Evolutionary conservation across 176 grass and related monocot genomes (phyloP), one percentile per base, ranked within the genome.

Genomic region (Oryza nivara): DNA sequence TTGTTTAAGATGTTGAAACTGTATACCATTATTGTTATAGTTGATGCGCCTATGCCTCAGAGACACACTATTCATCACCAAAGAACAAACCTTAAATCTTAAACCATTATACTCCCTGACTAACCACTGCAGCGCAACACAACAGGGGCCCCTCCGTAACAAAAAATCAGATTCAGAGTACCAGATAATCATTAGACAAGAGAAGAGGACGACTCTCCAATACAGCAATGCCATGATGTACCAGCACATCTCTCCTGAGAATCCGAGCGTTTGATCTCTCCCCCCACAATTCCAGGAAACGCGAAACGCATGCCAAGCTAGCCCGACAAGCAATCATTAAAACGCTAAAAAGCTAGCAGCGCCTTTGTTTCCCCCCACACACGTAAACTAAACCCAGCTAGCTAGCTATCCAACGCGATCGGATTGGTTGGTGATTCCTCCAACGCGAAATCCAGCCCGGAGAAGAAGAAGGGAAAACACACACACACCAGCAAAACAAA

Each of bases 241-340:
- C 1, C 20, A 49, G 15, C 16, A 54, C n/a, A 68, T 75, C 72
- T 84, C 54, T 75, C 14, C 64, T 36, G 12, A 67, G 58, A 71
- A 73, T 43, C 1, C 63, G 49, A 82, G 76, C 58, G 36, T 73
- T 54, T 48, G 52, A 78, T 26, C 74, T 26, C 74, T 63, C 11
- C 13, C 52, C 32, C 32, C 7, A 23, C 30, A 35, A 51, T 30
- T 22, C 32, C 63, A 78, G 11, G 16, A 73, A 72, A 40, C 12
- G 45, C 58, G 74, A 67, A 66, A 45, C 32, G 70, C 80, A 69
- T 28, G 43, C 35, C 80, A 83, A 54, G 52, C 76, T 70, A 82
- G 38, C 51, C 14, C 65, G 16, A 40, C 51, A 82, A 74, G 41
- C 73, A 88, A 20, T 56, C 19, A 73, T 70, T 32, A 44, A 63